Evolutionary conservation across 345 rosid species (phyloP), one percentile per base, ranked within the genome.

Genomic region (Populus euphratica): DNA sequence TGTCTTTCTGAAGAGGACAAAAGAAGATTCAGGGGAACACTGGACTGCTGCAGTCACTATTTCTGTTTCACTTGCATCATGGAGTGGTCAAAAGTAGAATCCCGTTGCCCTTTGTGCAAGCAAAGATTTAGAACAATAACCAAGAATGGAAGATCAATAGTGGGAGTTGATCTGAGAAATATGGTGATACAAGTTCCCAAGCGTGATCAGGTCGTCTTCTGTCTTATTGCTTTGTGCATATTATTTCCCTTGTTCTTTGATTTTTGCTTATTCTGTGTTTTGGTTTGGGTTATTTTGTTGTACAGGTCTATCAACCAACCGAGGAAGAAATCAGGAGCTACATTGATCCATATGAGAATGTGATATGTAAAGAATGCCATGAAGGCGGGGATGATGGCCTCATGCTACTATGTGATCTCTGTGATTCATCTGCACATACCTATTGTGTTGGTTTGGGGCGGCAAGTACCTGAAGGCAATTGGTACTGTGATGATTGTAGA

Each of bases 371-470:
- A n/a, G 99, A 92, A 80, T 96, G 99, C 81, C 93, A 88, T 73
- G 94, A 86, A 80, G 98, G 99, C 56, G 98, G 98, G 75, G 99
- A 96, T 77, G 99, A 96, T 79, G 99, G 88, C 77, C 97, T 94
- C 41, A 96, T 96, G 98, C 87, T 96, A 78, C 91, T 96, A 10
- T 96, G 99, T 76, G 99, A 96, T 83, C 78, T 91, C 70, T 96
- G 99, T 78, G 99, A 96, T 89, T 96, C 99, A 80, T 91, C 99
- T 62, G 98, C 99, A 23, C 99, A 96, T 85, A 94, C 99, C 23
- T 96, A 86, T 81, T 96, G 99, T 56, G 99, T 92, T 50, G 99
- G 99, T 76, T 97, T 94, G 2, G 97, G 98, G 71, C 80, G 86
- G 80, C 97, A 92, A 83, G 99, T 96, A 10, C 99, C 99, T 7